These are phyloP conservation scores for Ilyonectria destructans DNA, from an alignment of 2,329 filamentous ascomycete genomes.

Conservation along the genomic window DNA sequence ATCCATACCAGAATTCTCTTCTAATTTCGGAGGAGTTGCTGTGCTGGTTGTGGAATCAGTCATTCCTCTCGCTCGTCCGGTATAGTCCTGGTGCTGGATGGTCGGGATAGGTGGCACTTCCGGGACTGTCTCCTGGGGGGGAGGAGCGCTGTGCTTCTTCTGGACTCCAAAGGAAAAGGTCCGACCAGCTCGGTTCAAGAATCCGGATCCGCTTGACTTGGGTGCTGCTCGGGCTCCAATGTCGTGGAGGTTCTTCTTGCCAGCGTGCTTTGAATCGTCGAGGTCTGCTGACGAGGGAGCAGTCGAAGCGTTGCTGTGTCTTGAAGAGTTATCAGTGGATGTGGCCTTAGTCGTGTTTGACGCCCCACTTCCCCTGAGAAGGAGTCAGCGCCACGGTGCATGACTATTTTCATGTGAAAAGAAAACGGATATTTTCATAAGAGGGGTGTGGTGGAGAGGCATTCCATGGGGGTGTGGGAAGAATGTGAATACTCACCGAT, in stretches of 20 bases:
- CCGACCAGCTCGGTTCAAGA: conserved; percentile 70
- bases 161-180: conserved; percentile 74
- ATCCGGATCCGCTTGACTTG: conserved; percentile 67
- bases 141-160: conserved; percentile 63
- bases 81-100: conserved; percentile 52
- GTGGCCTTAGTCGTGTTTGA: conserved; percentile 75
- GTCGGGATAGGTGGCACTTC: conserved; percentile 59
- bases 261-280: conserved; percentile 52
- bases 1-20: conserved; percentile 64
- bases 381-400: conserved; percentile 56
- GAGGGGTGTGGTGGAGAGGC: conserved; percentile 39
- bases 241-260: conserved; percentile 58
- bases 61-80: conserved; percentile 64
- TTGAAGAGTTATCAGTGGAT: conserved; percentile 74
- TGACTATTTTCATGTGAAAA: conserved; percentile 47
- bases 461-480: conserved; percentile 16
- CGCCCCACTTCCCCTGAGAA: conserved; percentile 70
- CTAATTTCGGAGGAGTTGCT: conserved; percentile 66
- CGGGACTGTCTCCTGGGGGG: conserved; percentile 51
- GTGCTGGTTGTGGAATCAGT: conserved; percentile 71
- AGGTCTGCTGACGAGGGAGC: conserved; percentile 71
- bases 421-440: conserved; percentile 40
- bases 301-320: conserved; percentile 75
- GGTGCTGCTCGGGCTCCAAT: conserved; percentile 59
- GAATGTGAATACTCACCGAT: conserved; percentile 64